Conservation (phyloP, 1,139 yeast species). For the Kurtzmaniella quercitrusa region DNA sequence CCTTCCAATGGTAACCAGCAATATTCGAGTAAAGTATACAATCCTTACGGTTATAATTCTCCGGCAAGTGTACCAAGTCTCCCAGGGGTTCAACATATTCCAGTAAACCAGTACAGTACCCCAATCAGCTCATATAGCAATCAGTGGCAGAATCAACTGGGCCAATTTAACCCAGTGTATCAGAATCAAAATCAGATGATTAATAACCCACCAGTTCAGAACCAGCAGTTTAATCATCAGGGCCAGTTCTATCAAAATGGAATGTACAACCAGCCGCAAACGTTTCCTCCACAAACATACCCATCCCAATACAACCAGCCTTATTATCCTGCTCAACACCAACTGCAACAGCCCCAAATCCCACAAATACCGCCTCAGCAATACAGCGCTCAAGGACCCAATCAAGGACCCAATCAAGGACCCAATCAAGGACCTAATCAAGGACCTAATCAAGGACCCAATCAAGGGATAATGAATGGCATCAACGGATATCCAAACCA, state of each 20-base stretch:
- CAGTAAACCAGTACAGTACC: background rate
- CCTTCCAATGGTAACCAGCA: background rate
- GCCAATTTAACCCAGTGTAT: background rate
- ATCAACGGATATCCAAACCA: conserved; percentile 11
- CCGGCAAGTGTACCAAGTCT: background rate
- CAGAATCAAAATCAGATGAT: conserved; percentile 8
- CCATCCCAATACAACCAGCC: conserved; percentile 6
- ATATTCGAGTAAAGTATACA: background rate
- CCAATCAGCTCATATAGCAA: background rate
- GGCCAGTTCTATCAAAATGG: conserved; percentile 12
- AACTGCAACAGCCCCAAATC: conserved; percentile 12
- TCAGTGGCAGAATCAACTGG: background rate
- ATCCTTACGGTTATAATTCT: background rate
- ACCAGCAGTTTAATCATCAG: conserved; percentile 9
- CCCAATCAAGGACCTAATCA: background rate
- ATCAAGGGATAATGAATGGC: background rate
- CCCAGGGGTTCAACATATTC: background rate
- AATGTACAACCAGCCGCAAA: conserved; percentile 5
- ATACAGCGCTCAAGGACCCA: conserved; percentile 2
- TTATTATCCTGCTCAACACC: conserved; percentile 10
- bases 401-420: conserved; percentile 1
- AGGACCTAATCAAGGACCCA: background rate
- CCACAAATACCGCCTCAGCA: conserved; percentile 12
- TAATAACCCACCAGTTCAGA: conserved; percentile 4
- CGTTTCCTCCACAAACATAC: conserved; percentile 3